These are phyloP conservation scores for Chenopodium suecicum DNA, from an alignment of 148 eudicot genomes.

Conservation along the genomic window DNA sequence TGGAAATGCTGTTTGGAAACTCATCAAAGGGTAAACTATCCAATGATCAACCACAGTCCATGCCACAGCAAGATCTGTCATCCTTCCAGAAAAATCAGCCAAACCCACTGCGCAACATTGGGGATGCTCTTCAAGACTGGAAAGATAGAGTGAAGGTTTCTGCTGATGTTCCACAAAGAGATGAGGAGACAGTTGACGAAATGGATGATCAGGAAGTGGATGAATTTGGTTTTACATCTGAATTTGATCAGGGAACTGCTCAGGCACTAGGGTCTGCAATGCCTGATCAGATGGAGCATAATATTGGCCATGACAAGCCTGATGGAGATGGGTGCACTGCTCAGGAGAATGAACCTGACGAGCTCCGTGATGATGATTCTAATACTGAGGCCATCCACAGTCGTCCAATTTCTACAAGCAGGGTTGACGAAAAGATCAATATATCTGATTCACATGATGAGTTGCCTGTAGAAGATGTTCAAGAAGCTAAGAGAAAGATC, in stretches of 20 bases:
- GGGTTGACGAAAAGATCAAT: constrained; percentile 35
- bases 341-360: constrained; percentile 38
- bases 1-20: constrained; percentile 54
- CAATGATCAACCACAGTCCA: constrained; percentile 40
- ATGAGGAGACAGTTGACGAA: constrained; percentile 47
- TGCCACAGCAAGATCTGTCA: constrained; percentile 51
- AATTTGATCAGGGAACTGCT: constrained; percentile 70
- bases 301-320: constrained; percentile 42
- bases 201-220: constrained; percentile 58
- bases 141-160: constrained; percentile 90
- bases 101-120: constrained; percentile 75
- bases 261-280: constrained; percentile 91
- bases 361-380: constrained; percentile 36
- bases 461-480: constrained; percentile 34
- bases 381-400: constrained; percentile 38
- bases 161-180: constrained; percentile 50
- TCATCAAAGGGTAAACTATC: constrained; percentile 53
- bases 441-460: constrained; percentile 31
- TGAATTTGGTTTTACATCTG: constrained; percentile 76
- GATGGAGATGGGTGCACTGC: constrained; percentile 41
- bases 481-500: constrained; percentile 22
- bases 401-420: constrained; percentile 32
- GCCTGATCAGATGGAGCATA: constrained; percentile 68
- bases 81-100: constrained; percentile 60
- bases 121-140: constrained; percentile 95